Conservation (phyloP, 768 basidiomycete genomes). For the Mycena sanguinolenta region DNA sequence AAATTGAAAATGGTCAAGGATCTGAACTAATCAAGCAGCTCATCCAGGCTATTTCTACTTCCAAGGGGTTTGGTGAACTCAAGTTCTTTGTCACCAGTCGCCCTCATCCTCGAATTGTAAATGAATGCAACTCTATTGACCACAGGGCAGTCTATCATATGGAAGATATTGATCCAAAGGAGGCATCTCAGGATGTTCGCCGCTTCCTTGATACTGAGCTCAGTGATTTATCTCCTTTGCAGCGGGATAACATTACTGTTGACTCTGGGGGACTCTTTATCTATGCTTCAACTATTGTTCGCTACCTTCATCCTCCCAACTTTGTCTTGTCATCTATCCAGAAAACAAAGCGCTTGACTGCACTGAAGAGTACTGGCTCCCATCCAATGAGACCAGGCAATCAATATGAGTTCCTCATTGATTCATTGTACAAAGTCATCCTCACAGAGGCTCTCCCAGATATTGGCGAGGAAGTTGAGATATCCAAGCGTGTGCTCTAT, state of each 20-base stretch:
- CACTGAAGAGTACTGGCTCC: background rate
- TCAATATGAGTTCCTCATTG: background rate
- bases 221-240: too few species aligned
- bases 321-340: background rate
- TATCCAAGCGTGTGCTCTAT: background rate
- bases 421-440: too few species aligned
- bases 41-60: background rate
- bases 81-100: constrained; percentile 7
- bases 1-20: background rate
- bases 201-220: background rate
- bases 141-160: background rate
- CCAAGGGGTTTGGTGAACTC: background rate
- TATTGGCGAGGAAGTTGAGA: too few species aligned
- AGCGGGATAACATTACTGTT: background rate
- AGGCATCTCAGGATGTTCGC: background rate
- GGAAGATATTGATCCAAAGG: background rate
- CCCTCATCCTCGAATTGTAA: background rate
- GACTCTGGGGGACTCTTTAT: background rate
- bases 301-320: background rate
- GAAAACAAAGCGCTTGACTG: background rate
- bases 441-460: too few species aligned
- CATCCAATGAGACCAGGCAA: background rate
- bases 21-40: background rate
- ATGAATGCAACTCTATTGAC: too few species aligned
- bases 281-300: background rate